Percentiles rank a stretch among this genome's conserved stretches.
Conservation (phyloP, 1,284 basidiomycete species). For the Meira miltonrushii region DNA sequence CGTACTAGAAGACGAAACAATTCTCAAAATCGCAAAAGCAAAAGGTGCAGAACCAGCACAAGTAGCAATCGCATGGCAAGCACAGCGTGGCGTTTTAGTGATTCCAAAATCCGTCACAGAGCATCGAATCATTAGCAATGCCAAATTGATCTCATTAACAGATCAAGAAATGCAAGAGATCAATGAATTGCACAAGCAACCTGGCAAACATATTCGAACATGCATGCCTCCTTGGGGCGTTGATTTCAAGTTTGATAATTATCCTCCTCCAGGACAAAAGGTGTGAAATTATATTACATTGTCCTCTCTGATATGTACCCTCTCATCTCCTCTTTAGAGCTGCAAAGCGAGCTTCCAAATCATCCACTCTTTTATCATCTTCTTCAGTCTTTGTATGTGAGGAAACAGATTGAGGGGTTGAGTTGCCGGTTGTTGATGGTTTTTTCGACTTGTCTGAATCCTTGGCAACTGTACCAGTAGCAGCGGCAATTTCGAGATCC, state of each 20-base stretch:
- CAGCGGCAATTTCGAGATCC: neutral
- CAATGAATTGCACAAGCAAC: slow-evolving; percentile 33
- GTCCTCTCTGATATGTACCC: neutral
- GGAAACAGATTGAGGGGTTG: neutral
- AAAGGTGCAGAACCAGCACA: slow-evolving; percentile 31
- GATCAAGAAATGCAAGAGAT: slow-evolving; percentile 35
- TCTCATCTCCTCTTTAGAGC: slow-evolving; percentile 15
- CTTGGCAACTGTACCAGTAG: slow-evolving; percentile 5
- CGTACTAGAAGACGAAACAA: slow-evolving; percentile 24
- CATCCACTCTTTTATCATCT: slow-evolving; percentile 6
- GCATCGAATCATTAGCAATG: slow-evolving; percentile 36
- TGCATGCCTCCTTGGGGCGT: slow-evolving; percentile 30
- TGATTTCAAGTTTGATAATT: slow-evolving; percentile 19
- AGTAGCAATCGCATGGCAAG: slow-evolving; percentile 34
- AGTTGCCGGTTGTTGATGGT: neutral
- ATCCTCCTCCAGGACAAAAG: neutral
- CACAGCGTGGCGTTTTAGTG: slow-evolving; percentile 27
- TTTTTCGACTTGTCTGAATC: slow-evolving; percentile 3
- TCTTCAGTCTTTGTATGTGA: neutral
- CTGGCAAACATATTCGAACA: slow-evolving; percentile 28
- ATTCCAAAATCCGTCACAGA: slow-evolving; percentile 40
- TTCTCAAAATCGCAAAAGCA: slow-evolving; percentile 30
- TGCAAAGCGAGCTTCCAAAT: slow-evolving; percentile 15
- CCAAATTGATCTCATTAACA: slow-evolving; percentile 22
- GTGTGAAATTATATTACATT: neutral